These are phyloP conservation scores for Bullera alba DNA, from an alignment of 768 basidiomycete genomes.

Conservation along the genomic window DNA sequence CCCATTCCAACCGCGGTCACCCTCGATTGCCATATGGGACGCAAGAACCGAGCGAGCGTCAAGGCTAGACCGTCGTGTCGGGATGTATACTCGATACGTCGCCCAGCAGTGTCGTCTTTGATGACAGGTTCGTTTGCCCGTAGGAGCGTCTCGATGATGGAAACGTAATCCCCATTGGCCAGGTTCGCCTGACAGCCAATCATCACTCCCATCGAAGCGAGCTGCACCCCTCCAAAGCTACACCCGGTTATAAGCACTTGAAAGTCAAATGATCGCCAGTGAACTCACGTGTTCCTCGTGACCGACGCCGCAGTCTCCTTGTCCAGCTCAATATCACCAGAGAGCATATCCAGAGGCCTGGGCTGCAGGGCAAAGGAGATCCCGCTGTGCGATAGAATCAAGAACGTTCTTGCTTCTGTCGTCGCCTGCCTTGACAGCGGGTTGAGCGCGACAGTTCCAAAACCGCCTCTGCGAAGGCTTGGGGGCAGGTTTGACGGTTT, in stretches of 20 bases:
- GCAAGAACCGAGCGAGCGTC: conserved; percentile 74
- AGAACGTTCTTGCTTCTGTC: conserved; percentile 37
- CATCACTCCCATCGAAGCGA: conserved; percentile 28
- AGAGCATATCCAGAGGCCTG: conserved; percentile 75
- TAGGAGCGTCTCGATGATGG: conserved; percentile 16
- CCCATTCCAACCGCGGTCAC: conserved; percentile 50
- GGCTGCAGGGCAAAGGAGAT: conserved; percentile 72
- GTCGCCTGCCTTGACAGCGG: conserved; percentile 23
- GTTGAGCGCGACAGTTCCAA: conserved; percentile 16
- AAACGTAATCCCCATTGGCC: conserved; percentile 21
- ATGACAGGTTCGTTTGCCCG: conserved; percentile 21
- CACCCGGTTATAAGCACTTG: not conserved
- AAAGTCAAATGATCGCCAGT: not conserved
- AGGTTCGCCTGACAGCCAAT: conserved; percentile 17
- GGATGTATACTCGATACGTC: conserved; percentile 62
- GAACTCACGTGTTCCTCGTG: conserved; percentile 50
- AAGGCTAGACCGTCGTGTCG: conserved; percentile 80
- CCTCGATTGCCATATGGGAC: conserved; percentile 80
- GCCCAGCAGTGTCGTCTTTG: conserved; percentile 47
- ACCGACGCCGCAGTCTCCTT: conserved; percentile 78
- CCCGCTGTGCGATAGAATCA: conserved; percentile 83
- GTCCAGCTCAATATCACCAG: conserved; percentile 71
- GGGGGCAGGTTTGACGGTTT: conserved; percentile 15
- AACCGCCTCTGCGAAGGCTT: conserved; percentile 3
- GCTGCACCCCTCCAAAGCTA: conserved; percentile 33